Percentiles rank a stretch among this genome's conserved stretches.
Conservation (phyloP, 345 rosid species). For the Sonneratia alba region DNA sequence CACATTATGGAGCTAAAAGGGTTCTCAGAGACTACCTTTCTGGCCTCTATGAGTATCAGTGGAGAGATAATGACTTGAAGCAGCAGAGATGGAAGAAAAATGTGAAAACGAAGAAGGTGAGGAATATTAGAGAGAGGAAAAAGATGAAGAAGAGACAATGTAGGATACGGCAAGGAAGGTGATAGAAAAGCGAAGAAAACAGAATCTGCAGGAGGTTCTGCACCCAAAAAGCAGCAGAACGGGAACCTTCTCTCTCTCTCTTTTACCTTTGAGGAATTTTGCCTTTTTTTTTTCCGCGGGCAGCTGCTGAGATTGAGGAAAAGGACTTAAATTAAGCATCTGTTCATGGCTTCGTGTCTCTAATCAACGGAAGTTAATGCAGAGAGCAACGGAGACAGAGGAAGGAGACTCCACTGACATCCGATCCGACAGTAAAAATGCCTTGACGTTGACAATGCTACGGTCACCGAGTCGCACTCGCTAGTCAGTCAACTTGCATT, state of each 20-base stretch:
- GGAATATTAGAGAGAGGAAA: too few relatives aligned
- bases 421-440: background rate
- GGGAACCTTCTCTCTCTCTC: too few relatives aligned
- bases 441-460: background rate
- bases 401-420: background rate
- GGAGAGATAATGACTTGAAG: conserved; percentile 1
- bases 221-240: too few relatives aligned
- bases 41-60: background rate
- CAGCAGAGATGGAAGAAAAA: too few relatives aligned
- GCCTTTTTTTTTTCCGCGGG: too few relatives aligned
- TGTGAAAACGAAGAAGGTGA: too few relatives aligned
- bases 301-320: too few relatives aligned
- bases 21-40: too few relatives aligned
- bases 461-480: background rate
- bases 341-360: background rate
- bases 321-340: too few relatives aligned
- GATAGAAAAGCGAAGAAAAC: background rate
- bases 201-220: conserved; percentile 4
- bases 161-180: conserved; percentile 3
- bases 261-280: too few relatives aligned
- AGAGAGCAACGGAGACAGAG: background rate
- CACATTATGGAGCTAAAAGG: background rate
- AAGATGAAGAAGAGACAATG: background rate
- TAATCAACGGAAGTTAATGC: background rate
- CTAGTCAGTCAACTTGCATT: background rate